Evolutionary conservation across 2,329 filamentous ascomycete species (phyloP), one percentile per base, ranked within the genome.

Genomic region (Monosporascus sp.): DNA sequence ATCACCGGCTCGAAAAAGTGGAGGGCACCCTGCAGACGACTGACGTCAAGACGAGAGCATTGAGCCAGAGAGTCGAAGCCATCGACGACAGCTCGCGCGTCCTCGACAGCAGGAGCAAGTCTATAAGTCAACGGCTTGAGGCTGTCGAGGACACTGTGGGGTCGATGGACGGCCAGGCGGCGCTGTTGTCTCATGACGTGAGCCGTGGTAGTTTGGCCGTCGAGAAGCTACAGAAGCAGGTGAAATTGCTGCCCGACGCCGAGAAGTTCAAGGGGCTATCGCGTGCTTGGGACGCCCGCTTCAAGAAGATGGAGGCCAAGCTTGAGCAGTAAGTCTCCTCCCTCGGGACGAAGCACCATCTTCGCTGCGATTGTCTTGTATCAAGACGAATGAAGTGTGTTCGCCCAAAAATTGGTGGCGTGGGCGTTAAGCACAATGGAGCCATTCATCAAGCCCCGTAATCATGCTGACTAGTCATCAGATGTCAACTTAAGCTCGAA

Each of bases 51-150:
- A 51, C 60, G 3, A 50, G 63, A 9, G 52, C 62, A 14, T 58
- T 55, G 8, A 26, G 53, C 22, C 63, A 65, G 55, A 54, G 63
- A 38, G 55, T 63, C 20, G 63, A 64, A 50, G 60, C 62, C 17
- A 52, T 64, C 41, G 63, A 65, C 46, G 63, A 65, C 52, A 62
- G 59, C 52, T 54, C 60, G 19, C 60, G 63, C 53, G 58, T 62
- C 41, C 59, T 64, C 48, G 62, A 64, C 46, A 62, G 55, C 51
- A 50, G 62, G 26, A 57, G 58, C 26, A 64, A 64, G 50, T 55
- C 60, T 35, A 51, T 63, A 16, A 63, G 62, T 43, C 62, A 64
- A 53, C 57, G 62, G 16, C 38, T 64, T 11, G 62, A 64, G 41
- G 60, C 59, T 35, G 57, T 60, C n/a, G 62, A 64, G 49, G 62